Percentiles rank a stretch among this genome's conserved stretches.
Conservation (phyloP, 2,329 filamentous ascomycete genomes). For the Aureobasidium subglaciale region DNA sequence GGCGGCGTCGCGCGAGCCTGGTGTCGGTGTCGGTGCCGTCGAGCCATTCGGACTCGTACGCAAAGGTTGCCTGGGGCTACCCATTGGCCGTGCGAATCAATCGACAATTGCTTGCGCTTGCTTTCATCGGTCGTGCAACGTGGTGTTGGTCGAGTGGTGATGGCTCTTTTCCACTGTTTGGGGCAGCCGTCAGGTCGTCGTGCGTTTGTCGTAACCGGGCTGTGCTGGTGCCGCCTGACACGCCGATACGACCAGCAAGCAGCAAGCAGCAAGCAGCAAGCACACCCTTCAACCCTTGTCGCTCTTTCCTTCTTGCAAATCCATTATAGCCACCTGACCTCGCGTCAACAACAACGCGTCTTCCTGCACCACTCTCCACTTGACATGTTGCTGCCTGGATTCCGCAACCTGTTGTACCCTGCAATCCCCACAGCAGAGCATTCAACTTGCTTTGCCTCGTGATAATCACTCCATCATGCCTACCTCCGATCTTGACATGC, state of each 20-base stretch:
- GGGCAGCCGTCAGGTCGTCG: background rate
- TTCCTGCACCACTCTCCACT: background rate
- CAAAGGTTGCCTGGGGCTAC: slow-evolving; percentile 10
- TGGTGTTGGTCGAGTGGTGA: no score
- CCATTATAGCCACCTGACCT: slow-evolving; percentile 1
- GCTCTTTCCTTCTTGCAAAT: no score
- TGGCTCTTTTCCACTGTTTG: no score
- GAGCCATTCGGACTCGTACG: slow-evolving; percentile 15
- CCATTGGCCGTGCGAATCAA: slow-evolving; percentile 12
- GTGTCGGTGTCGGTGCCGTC: slow-evolving; percentile 17
- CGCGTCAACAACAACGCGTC: background rate
- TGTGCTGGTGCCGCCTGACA: background rate
- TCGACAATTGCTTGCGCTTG: background rate
- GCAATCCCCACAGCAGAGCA: background rate
- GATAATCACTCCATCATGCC: slow-evolving; percentile 23
- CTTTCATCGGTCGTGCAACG: background rate
- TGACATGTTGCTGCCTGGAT: background rate
- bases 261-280: no score
- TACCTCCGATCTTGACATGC: slow-evolving; percentile 29
- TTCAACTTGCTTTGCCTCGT: slow-evolving; percentile 12
- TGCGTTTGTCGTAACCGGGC: background rate
- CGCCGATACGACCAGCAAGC: no score
- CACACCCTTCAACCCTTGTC: no score
- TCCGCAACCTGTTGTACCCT: background rate
- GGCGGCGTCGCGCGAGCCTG: slow-evolving; percentile 31